Conservation (phyloP, 2,329 filamentous ascomycete species). For the Colletotrichum endophyticum region DNA sequence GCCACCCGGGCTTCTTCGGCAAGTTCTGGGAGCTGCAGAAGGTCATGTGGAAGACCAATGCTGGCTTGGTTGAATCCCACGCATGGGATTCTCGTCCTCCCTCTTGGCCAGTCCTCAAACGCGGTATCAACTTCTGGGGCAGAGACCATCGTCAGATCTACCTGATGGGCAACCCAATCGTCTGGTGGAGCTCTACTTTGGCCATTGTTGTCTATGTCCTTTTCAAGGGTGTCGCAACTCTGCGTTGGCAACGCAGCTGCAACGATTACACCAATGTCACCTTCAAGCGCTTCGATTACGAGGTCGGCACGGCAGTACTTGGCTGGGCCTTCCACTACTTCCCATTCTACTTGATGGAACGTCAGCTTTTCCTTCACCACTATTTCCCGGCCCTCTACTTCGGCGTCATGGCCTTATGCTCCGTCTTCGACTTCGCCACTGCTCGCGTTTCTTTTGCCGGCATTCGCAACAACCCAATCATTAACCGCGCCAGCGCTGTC, state of each 20-base stretch:
- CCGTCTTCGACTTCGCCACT: slow-evolving; percentile 85
- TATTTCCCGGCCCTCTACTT: slow-evolving; percentile 98
- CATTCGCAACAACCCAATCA: slow-evolving; percentile 70
- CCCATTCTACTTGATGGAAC: slow-evolving; percentile 97
- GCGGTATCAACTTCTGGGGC: slow-evolving; percentile 99
- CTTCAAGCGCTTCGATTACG: slow-evolving; percentile 98
- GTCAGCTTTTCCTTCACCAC: slow-evolving; percentile 97
- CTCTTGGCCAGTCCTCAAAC: slow-evolving; percentile 89
- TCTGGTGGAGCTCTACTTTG: slow-evolving; percentile 90
- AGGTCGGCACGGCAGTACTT: slow-evolving; percentile 87
- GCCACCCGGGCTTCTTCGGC: slow-evolving; percentile 90
- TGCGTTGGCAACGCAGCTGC: slow-evolving; percentile 94
- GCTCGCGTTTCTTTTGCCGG: slow-evolving; percentile 73
- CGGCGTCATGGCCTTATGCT: slow-evolving; percentile 85
- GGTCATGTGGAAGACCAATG: slow-evolving; percentile 99
- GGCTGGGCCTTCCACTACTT: slow-evolving; percentile 99
- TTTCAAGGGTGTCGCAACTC: slow-evolving; percentile 86
- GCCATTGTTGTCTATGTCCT: slow-evolving; percentile 77
- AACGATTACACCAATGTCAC: slow-evolving; percentile 80
- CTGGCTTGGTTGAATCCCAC: slow-evolving; percentile 93
- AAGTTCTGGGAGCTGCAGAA: slow-evolving; percentile 98
- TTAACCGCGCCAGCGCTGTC: slow-evolving; percentile 78
- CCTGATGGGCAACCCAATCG: slow-evolving; percentile 89
- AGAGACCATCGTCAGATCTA: slow-evolving; percentile 94
- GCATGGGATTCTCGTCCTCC: slow-evolving; percentile 96